Evolutionary conservation across 352 stramenopile species (phyloP).

Genomic region (Phytophthora multivora): DNA sequence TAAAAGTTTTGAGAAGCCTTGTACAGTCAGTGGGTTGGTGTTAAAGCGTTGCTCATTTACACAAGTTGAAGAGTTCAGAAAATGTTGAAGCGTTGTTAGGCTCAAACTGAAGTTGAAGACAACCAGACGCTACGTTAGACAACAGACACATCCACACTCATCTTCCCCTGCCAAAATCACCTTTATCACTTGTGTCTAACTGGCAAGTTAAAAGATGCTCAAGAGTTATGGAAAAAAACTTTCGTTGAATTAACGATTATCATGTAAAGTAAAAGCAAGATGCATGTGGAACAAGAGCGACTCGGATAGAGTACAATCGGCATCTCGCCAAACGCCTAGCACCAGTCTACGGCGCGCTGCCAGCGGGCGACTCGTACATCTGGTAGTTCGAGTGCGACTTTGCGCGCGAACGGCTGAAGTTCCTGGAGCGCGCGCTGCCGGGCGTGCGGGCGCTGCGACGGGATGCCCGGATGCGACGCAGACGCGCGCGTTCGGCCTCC

Average conservation of each 20-base stretch:
- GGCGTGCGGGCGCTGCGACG: constrained; percentile 62
- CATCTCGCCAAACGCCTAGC: constrained; percentile 24
- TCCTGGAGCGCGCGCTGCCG: constrained; percentile 59
- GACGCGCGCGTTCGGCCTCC: constrained; percentile 51
- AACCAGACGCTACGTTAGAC: constrained; percentile 10
- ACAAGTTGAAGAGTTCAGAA: constrained; percentile 8
- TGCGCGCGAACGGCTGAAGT: constrained; percentile 65
- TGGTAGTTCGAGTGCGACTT: constrained; percentile 79
- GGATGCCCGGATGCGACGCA: constrained; percentile 55
- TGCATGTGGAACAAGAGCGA: constrained; percentile 31
- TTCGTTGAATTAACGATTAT: constrained; percentile 29
- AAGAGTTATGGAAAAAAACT: constrained; percentile 21
- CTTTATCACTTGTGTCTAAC: too few species aligned
- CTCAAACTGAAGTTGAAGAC: constrained; percentile 18
- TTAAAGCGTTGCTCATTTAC: not conserved
- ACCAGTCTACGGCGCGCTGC: constrained; percentile 47
- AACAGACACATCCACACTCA: constrained; percentile 2
- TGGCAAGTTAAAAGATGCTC: not conserved
- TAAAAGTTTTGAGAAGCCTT: constrained; percentile 27
- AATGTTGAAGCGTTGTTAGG: constrained; percentile 13
- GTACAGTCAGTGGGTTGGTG: not conserved
- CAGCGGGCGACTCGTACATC: constrained; percentile 64
- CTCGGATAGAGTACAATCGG: constrained; percentile 29
- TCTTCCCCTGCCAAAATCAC: not conserved
- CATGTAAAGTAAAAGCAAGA: constrained; percentile 35